phyloP scores from a whole-genome alignment of 441 rosid genomes.

The Mallotus repandus region DNA sequence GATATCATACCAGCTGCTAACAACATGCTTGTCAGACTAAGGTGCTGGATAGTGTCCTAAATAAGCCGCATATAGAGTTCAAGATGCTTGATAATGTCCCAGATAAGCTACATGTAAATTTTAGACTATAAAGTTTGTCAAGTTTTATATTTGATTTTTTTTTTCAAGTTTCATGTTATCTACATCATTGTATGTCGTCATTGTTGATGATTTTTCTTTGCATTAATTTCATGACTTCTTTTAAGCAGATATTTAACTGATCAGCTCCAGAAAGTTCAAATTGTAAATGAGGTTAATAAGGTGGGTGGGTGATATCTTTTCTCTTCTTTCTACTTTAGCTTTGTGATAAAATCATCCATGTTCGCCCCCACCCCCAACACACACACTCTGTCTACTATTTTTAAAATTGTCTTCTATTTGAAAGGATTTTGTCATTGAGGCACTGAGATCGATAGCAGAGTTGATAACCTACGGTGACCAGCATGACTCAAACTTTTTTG shows the following conservation, averaged over 20 bases:
- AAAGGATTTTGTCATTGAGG: constrained; percentile 96
- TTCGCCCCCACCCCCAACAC: background rate
- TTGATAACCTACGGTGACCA: constrained; percentile 98
- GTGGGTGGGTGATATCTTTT: constrained; percentile 32
- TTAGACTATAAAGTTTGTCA: background rate
- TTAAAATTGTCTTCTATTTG: constrained; percentile 23
- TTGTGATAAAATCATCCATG: constrained; percentile 6
- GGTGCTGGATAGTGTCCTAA: background rate
- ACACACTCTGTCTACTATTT: background rate
- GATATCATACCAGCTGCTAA: background rate
- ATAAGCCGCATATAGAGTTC: background rate
- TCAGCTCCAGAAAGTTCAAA: constrained; percentile 74
- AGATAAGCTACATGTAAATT: background rate
- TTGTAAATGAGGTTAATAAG: constrained; percentile 83
- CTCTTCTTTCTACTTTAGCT: constrained; percentile 8
- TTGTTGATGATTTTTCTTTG: background rate
- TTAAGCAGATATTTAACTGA: constrained; percentile 76
- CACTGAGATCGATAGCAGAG: constrained; percentile 94
- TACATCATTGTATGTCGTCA: background rate
- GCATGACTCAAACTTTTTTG: constrained; percentile 81
- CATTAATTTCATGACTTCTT: constrained; percentile 9
- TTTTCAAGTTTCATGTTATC: background rate
- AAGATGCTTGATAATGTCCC: background rate
- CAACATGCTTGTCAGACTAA: background rate
- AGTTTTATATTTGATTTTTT: background rate